phyloP scores from a whole-genome alignment of 2,329 filamentous ascomycete species.

The Penicillium rolfsii region DNA sequence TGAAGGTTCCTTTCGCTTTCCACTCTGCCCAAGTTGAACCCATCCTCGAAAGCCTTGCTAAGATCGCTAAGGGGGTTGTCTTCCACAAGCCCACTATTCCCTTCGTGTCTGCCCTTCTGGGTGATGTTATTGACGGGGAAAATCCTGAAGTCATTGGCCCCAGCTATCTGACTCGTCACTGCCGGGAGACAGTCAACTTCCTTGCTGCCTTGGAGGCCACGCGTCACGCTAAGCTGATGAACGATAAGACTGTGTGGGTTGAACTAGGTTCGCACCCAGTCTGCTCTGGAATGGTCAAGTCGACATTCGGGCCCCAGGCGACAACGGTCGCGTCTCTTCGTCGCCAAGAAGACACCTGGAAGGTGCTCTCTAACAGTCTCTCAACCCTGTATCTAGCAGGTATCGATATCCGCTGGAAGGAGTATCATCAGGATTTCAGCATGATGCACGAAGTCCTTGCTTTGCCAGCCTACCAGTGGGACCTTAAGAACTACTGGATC shows the following conservation, averaged over 20 bases:
- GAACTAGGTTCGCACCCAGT: constrained; percentile 61
- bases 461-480: constrained; percentile 45
- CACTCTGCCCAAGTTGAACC: constrained; percentile 53
- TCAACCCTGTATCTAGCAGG: constrained; percentile 43
- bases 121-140: constrained; percentile 45
- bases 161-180: constrained; percentile 47
- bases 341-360: constrained; percentile 49
- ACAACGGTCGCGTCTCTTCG: constrained; percentile 52
- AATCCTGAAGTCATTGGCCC: constrained; percentile 40
- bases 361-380: constrained; percentile 43
- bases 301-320: constrained; percentile 63
- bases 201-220: constrained; percentile 47
- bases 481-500: constrained; percentile 46
- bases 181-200: constrained; percentile 53
- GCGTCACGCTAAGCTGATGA: constrained; percentile 52
- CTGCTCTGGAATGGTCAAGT: constrained; percentile 51
- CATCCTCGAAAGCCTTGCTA: constrained; percentile 48
- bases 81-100: constrained; percentile 48
- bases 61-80: constrained; percentile 41
- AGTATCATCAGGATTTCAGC: constrained; percentile 49
- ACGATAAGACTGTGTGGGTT: constrained; percentile 72
- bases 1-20: constrained; percentile 52
- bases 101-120: constrained; percentile 52
- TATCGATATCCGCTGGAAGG: constrained; percentile 47
- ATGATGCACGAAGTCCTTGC: constrained; percentile 37